These are phyloP conservation scores for Lachnellula suecica DNA, from an alignment of 2,329 filamentous ascomycete species.

Conservation along the genomic window DNA sequence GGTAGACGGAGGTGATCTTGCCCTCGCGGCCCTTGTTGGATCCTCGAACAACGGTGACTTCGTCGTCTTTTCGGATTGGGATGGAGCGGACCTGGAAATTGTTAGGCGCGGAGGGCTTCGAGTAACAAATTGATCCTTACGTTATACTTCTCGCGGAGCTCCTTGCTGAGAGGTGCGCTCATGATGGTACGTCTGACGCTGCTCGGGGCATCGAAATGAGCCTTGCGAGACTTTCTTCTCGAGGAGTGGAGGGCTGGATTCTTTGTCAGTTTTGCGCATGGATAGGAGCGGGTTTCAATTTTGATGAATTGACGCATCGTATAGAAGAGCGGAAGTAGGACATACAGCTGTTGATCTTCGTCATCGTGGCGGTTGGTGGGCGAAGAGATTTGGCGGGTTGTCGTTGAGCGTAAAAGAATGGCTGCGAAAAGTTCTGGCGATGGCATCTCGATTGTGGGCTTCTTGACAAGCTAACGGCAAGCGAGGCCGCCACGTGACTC, in stretches of 20 bases:
- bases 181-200: conserved; percentile 94
- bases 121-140: conserved; percentile 55
- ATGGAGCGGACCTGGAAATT: conserved; percentile 80
- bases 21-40: conserved; percentile 97
- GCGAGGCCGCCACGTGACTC: too few relatives aligned
- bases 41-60: conserved; percentile 90
- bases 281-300: not conserved
- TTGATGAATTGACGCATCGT: not conserved
- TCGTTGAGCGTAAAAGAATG: conserved; percentile 15
- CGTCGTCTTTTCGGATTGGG: conserved; percentile 96
- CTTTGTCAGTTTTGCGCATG: conserved; percentile 13
- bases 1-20: conserved; percentile 97
- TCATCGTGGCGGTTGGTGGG: conserved; percentile 55
- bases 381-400: conserved; percentile 19
- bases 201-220: conserved; percentile 94
- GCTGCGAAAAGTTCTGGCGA: not conserved
- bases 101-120: conserved; percentile 4
- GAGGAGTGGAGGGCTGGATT: conserved; percentile 68
- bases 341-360: conserved; percentile 66
- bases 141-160: conserved; percentile 98
- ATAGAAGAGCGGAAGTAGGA: conserved; percentile 2
- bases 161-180: conserved; percentile 93
- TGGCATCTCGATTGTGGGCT: not conserved
- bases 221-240: conserved; percentile 98
- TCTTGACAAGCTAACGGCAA: not conserved